A percentile compares a stretch with the other conserved stretches of the same genome.
Evolutionary conservation across 2,329 filamentous ascomycete species (phyloP).

Genomic region (Boeremia exigua): DNA sequence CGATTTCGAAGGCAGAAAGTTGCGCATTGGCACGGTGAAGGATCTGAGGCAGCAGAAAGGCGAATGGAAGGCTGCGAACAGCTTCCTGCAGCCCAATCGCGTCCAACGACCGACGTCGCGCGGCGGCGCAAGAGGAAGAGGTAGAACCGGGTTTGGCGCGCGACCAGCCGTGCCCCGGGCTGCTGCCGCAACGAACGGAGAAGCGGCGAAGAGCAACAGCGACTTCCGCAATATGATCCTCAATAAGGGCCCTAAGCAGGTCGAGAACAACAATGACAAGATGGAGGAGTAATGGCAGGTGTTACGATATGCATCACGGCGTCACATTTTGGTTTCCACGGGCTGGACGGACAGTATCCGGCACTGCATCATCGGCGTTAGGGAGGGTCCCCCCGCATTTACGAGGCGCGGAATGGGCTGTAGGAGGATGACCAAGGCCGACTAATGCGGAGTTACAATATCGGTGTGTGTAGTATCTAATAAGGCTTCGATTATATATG

Average conservation of each 20-base stretch:
- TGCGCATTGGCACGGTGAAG: slow-evolving; percentile 57
- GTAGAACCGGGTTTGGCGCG: slow-evolving; percentile 37
- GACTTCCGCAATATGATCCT: slow-evolving; percentile 64
- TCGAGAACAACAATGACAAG: slow-evolving; percentile 27
- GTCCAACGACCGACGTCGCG: slow-evolving; percentile 36
- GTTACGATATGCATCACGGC: slow-evolving; percentile 16
- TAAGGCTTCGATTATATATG: neutral
- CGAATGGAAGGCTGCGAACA: slow-evolving; percentile 49
- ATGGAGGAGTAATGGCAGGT: slow-evolving; percentile 34
- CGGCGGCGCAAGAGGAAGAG: slow-evolving; percentile 37
- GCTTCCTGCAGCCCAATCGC: slow-evolving; percentile 36
- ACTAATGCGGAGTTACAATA: neutral
- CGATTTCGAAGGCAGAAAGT: slow-evolving; percentile 48
- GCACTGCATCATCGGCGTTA: slow-evolving; percentile 15
- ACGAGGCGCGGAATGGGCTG: neutral
- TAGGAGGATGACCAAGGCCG: neutral
- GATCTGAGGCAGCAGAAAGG: slow-evolving; percentile 52
- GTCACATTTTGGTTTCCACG: neutral
- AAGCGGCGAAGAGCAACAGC: slow-evolving; percentile 59
- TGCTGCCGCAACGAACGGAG: slow-evolving; percentile 21
- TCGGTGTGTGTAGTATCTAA: slow-evolving; percentile 7
- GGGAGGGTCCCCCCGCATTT: neutral
- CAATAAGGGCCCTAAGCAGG: slow-evolving; percentile 41
- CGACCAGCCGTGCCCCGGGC: slow-evolving; percentile 33
- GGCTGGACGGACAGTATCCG: slow-evolving; percentile 15